Percentiles rank a stretch among this genome's conserved stretches.
Conservation (phyloP, 148 eudicot genomes). For the Oxyria digyna region DNA sequence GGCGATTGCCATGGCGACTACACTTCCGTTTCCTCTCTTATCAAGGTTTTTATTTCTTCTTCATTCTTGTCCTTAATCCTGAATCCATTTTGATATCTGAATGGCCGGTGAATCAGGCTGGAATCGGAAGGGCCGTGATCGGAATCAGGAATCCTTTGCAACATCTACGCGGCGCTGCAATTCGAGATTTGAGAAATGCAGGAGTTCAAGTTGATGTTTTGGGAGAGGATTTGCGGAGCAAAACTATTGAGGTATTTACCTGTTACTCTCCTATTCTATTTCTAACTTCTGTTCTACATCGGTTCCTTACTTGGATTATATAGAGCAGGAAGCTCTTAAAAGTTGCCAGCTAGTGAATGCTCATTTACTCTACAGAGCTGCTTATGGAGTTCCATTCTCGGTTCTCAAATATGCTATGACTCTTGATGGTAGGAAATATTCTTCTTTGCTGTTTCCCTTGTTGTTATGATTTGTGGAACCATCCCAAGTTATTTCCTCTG, state of each 20-base stretch:
- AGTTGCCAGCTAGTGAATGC: constrained; percentile 89
- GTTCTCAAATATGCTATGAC: constrained; percentile 97
- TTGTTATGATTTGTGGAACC: background rate
- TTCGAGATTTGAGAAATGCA: constrained; percentile 64
- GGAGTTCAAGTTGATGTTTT: constrained; percentile 85
- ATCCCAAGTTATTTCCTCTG: background rate
- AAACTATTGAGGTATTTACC: constrained; percentile 44
- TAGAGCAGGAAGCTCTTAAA: constrained; percentile 62
- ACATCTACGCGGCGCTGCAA: constrained; percentile 73
- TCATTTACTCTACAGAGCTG: constrained; percentile 85
- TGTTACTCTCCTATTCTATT: background rate
- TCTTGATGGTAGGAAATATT: constrained; percentile 62
- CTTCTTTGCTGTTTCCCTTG: background rate
- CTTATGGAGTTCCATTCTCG: constrained; percentile 75
- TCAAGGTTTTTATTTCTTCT: constrained; percentile 31
- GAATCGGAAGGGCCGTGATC: constrained; percentile 71
- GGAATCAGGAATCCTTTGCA: constrained; percentile 87
- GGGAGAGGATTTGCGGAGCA: constrained; percentile 69
- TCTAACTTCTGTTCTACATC: background rate
- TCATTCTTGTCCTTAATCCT: background rate
- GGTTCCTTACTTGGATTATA: constrained; percentile 1
- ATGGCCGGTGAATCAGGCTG: constrained; percentile 45
- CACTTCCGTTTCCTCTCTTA: constrained; percentile 55
- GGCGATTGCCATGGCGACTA: constrained; percentile 73
- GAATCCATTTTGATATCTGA: background rate